phyloP scores from a whole-genome alignment of 495 filamentous ascomycete species.

The Lasiosphaeria hispida region DNA sequence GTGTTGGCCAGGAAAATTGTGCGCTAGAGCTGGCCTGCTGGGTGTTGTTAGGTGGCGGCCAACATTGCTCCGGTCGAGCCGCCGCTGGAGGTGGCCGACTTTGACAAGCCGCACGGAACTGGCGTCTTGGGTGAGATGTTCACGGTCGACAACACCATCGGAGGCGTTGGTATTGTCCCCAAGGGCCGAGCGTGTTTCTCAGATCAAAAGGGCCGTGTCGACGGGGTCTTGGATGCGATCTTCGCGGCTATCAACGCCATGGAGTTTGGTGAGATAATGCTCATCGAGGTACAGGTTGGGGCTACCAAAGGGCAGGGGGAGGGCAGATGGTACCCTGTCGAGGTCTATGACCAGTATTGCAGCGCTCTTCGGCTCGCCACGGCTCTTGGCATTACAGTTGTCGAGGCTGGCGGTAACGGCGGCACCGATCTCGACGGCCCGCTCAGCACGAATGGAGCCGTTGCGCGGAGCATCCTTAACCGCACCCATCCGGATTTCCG shows the following conservation, averaged over 20 bases:
- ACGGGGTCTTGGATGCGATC: slow-evolving; percentile 22
- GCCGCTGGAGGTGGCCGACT: not conserved
- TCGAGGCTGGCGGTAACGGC: slow-evolving; percentile 22
- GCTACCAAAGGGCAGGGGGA: slow-evolving; percentile 7
- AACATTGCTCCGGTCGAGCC: not conserved
- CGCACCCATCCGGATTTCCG: slow-evolving; percentile 14
- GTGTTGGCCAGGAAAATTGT: no score
- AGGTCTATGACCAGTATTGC: slow-evolving; percentile 18
- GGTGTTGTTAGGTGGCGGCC: no score
- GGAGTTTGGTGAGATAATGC: slow-evolving; percentile 18
- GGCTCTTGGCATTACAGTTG: slow-evolving; percentile 19
- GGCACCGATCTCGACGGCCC: slow-evolving; percentile 18
- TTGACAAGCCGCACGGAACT: slow-evolving; percentile 18
- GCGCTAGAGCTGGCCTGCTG: no score
- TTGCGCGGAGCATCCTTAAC: slow-evolving; percentile 15
- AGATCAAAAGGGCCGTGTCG: slow-evolving; percentile 12
- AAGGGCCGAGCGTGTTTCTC: slow-evolving; percentile 14
- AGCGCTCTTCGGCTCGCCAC: slow-evolving; percentile 19
- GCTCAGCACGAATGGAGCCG: slow-evolving; percentile 1
- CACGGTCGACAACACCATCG: slow-evolving; percentile 23
- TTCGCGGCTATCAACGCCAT: slow-evolving; percentile 1
- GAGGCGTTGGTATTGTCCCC: slow-evolving; percentile 22
- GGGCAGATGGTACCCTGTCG: slow-evolving; percentile 10
- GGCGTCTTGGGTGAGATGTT: slow-evolving; percentile 24
- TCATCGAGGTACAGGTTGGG: slow-evolving; percentile 21